Evolutionary conservation across 2,329 filamentous ascomycete genomes (phyloP).

Genomic region (Arachnomyces sp.): DNA sequence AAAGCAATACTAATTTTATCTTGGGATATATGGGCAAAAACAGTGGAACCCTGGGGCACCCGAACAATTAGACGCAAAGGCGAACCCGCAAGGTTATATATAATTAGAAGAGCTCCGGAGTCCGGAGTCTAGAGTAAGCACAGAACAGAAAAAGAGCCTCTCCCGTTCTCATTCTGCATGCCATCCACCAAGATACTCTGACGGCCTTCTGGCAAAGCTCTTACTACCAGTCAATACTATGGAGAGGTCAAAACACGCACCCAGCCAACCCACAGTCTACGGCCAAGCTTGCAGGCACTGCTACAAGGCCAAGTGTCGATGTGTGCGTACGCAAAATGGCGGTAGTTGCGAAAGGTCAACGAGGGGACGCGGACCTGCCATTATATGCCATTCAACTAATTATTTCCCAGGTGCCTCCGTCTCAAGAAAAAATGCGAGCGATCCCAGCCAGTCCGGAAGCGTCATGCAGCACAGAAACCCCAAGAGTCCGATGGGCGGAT

Average conservation of each 20-base stretch:
- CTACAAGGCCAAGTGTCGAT: conserved; percentile 25
- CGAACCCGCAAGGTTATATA: too few species aligned
- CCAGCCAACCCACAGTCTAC: conserved; percentile 16
- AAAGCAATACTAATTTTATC: too few species aligned
- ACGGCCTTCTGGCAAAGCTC: too few species aligned
- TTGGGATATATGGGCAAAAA: too few species aligned
- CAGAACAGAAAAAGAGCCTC: too few species aligned
- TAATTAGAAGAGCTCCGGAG: too few species aligned
- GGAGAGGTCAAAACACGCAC: conserved; percentile 8
- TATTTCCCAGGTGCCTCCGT: conserved; percentile 24
- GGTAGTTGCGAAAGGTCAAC: conserved; percentile 21
- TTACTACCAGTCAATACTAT: conserved; percentile 7
- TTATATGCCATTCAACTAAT: conserved; percentile 7
- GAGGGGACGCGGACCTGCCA: not conserved
- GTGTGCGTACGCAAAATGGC: conserved; percentile 15
- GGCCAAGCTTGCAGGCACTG: conserved; percentile 23
- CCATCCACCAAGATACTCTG: too few species aligned
- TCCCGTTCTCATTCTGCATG: too few species aligned
- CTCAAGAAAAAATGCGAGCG: conserved; percentile 28
- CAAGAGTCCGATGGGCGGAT: conserved; percentile 26
- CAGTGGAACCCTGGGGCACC: too few species aligned
- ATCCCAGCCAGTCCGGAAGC: conserved; percentile 26
- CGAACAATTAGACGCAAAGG: too few species aligned
- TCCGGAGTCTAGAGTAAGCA: too few species aligned
- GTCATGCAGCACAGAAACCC: conserved; percentile 16